phyloP scores from a whole-genome alignment of 352 stramenopile genomes.

The Phytophthora idaei region DNA sequence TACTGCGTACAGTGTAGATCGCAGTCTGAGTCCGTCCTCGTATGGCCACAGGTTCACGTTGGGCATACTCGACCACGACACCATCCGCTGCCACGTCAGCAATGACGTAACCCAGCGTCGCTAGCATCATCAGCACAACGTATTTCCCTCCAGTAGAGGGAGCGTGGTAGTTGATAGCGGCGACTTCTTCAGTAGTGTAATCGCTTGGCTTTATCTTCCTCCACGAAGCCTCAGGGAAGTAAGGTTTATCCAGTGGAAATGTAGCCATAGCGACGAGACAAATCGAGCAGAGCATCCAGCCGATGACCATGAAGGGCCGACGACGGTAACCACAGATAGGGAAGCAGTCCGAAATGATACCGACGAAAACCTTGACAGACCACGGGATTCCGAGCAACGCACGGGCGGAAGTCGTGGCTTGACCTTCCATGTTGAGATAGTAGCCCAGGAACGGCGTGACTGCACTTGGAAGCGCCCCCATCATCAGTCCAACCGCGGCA shows the following conservation, averaged over 20 bases:
- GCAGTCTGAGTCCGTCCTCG: slow-evolving; percentile 46
- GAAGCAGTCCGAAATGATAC: slow-evolving; percentile 68
- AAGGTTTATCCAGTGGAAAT: slow-evolving; percentile 44
- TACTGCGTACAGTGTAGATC: slow-evolving; percentile 44
- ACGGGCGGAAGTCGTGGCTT: slow-evolving; percentile 57
- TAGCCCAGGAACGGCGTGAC: slow-evolving; percentile 61
- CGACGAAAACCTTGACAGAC: slow-evolving; percentile 72
- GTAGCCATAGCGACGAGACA: slow-evolving; percentile 52
- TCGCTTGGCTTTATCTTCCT: slow-evolving; percentile 28
- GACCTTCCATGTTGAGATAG: slow-evolving; percentile 75
- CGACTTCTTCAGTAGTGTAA: slow-evolving; percentile 28
- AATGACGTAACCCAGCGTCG: slow-evolving; percentile 58
- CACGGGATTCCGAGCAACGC: slow-evolving; percentile 61
- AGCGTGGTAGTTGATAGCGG: slow-evolving; percentile 42
- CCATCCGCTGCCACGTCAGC: slow-evolving; percentile 53
- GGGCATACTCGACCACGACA: slow-evolving; percentile 50
- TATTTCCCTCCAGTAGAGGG: slow-evolving; percentile 47
- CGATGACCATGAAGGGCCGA: slow-evolving; percentile 66
- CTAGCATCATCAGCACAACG: slow-evolving; percentile 60
- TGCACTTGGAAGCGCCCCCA: slow-evolving; percentile 57
- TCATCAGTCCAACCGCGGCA: slow-evolving; percentile 65
- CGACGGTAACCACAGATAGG: slow-evolving; percentile 62
- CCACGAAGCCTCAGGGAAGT: slow-evolving; percentile 49
- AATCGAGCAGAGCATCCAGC: slow-evolving; percentile 47
- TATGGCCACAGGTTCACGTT: slow-evolving; percentile 42